phyloP scores from a whole-genome alignment of 257 asterid species.

The Datura wrightii region DNA sequence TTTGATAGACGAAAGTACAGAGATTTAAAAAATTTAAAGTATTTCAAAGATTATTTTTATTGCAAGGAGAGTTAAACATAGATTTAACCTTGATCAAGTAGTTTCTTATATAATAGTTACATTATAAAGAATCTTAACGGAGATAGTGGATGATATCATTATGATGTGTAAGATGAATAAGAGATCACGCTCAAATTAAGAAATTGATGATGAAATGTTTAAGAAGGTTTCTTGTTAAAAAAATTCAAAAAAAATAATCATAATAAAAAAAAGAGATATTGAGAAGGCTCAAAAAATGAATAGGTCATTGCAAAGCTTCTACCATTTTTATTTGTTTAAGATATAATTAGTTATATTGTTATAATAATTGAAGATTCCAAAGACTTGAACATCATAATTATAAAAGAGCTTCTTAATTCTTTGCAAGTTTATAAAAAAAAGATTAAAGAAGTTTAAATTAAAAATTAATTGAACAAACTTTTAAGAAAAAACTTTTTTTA shows the following conservation, averaged over 20 bases:
- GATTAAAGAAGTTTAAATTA: neutral
- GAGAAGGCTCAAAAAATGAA: neutral
- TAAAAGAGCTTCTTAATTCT: neutral
- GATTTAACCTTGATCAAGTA: neutral
- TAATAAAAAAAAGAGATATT: no score
- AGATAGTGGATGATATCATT: no score
- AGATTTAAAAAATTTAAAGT: neutral
- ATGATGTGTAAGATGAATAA: neutral
- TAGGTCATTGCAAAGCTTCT: neutral
- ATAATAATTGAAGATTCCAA: constrained; percentile 25
- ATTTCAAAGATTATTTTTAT: neutral
- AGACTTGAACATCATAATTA: neutral
- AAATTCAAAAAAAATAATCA: neutral
- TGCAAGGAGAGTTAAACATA: neutral
- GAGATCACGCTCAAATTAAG: neutral
- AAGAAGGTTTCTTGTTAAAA: neutral
- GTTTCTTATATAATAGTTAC: neutral
- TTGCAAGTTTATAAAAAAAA: neutral
- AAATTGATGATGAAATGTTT: neutral
- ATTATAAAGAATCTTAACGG: neutral
- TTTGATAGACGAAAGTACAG: neutral
- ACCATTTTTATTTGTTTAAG: neutral
- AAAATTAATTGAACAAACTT: neutral
- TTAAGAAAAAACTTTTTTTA: neutral
- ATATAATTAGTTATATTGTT: neutral